Evolutionary conservation across 1,139 yeast genomes (phyloP), one percentile per base, ranked within the genome.

Genomic region (Eremothecium coryli): DNA sequence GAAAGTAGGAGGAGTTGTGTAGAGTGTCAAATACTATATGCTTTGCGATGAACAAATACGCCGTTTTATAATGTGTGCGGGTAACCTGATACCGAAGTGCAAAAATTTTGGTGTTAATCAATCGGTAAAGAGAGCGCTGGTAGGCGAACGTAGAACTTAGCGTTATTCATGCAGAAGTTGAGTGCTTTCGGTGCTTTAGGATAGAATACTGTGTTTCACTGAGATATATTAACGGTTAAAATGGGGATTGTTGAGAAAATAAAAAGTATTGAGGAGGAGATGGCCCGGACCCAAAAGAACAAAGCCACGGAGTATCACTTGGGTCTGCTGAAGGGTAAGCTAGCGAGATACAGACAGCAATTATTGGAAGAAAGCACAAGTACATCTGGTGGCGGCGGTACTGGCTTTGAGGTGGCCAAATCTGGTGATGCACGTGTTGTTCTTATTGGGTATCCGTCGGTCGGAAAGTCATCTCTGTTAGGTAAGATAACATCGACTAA

Each of bases 271-370:
- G 94, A 85, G 62, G 93, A 80, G 60, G 98, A 90, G 60, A 74
- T 90, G 67, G 76, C 95, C 26, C 70, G 96, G 43, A 90, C 98
- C 22, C 98, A 90, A 57, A 90, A 90, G 67, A 90, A 90, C 57
- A 90, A 90, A 64, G 98, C 98, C 45, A 90, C 98, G 1, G 97
- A 90, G 63, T 88, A 88, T 59, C 98, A 90, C 58, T 70, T 90
- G 52, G 97, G 98, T 45, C 72, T 88, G 24, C 66, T 90, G 38
- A 86, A 90, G 61, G 98, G 97, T 39, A 90, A 90, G 58, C 70
- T 90, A 33, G 98, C 98, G n/a, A 70, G 94, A 46, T 82, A 82
- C 52, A 74, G 97, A 51, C 79, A 93, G 52, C 95, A 88, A 64
- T 69, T 90, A 38, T 66, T 90, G 29, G 97, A 88, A 47, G 80